Percentiles rank a stretch among this genome's conserved stretches.
phyloP scores from a whole-genome alignment of 1,139 yeast genomes.

The Scheffersomyces parashehatae region DNA sequence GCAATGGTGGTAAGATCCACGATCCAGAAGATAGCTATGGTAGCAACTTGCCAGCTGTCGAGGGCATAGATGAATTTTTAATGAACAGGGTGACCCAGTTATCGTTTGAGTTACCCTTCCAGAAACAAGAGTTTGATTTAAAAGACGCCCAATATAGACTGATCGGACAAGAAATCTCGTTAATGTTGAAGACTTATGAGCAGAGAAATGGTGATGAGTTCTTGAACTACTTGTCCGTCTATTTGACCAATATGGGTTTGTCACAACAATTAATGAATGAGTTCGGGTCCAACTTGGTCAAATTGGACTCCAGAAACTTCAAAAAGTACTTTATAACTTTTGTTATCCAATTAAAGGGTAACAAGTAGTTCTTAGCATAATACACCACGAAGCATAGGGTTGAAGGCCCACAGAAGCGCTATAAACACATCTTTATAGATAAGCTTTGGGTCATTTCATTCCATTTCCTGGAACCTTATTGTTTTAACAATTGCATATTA shows the following conservation, averaged over 20 bases:
- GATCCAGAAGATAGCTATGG: slow-evolving; percentile 58
- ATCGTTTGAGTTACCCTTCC: slow-evolving; percentile 78
- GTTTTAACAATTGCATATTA: no score
- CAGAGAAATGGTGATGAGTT: slow-evolving; percentile 39
- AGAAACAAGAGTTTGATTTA: slow-evolving; percentile 61
- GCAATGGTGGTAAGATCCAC: slow-evolving; percentile 57
- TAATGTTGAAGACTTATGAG: slow-evolving; percentile 66
- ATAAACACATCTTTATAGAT: no score
- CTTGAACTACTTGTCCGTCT: slow-evolving; percentile 51
- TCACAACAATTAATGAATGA: slow-evolving; percentile 56
- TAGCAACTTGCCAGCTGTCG: slow-evolving; percentile 54
- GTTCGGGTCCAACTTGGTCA: slow-evolving; percentile 56
- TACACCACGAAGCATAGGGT: no score
- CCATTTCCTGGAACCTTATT: no score
- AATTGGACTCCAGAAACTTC: slow-evolving; percentile 57
- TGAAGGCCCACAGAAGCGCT: no score
- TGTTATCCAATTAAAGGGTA: slow-evolving; percentile 45
- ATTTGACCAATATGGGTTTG: slow-evolving; percentile 62
- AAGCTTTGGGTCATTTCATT: no score
- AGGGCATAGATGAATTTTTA: slow-evolving; percentile 70
- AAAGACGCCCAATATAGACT: slow-evolving; percentile 79
- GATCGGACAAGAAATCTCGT: slow-evolving; percentile 73
- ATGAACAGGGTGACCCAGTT: slow-evolving; percentile 69
- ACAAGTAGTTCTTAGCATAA: slow-evolving; percentile 1
- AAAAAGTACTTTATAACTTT: slow-evolving; percentile 65